These are phyloP conservation scores for Ceratobasidium sp. DNA, from an alignment of 1,284 basidiomycete species.

Conservation along the genomic window DNA sequence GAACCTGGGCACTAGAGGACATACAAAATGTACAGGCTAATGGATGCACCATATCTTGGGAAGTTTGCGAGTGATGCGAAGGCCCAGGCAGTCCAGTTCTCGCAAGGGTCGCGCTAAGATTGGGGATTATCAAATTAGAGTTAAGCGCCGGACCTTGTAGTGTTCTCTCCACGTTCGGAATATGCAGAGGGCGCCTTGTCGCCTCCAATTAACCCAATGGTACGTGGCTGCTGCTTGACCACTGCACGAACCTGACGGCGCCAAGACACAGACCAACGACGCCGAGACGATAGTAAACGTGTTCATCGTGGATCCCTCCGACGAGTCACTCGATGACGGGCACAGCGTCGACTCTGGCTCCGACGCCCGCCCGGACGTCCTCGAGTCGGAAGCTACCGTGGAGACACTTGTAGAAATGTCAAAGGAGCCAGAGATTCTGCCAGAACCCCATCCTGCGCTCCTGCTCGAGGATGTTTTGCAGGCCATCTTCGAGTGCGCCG, in stretches of 20 bases:
- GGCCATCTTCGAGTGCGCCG: constrained; percentile 41
- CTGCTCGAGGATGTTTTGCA: constrained; percentile 34
- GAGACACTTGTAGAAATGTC: constrained; percentile 2
- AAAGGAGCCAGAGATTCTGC: constrained; percentile 4
- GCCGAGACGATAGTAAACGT: constrained; percentile 39
- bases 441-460: constrained; percentile 33
- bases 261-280: constrained; percentile 25
- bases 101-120: background rate
- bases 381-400: background rate
- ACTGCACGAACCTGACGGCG: background rate
- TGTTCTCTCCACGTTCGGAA: constrained; percentile 39
- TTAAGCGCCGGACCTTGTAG: constrained; percentile 16
- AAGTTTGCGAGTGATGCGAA: background rate
- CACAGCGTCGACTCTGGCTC: constrained; percentile 32
- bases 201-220: constrained; percentile 36
- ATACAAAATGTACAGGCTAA: background rate
- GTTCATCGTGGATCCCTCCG: constrained; percentile 33
- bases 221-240: background rate
- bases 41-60: background rate
- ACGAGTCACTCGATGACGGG: constrained; percentile 33
- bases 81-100: background rate
- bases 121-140: constrained; percentile 23
- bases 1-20: background rate
- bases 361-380: constrained; percentile 14
- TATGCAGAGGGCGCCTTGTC: constrained; percentile 31